Percentiles rank a stretch among this genome's conserved stretches.
Conservation (phyloP, 2,329 filamentous ascomycete species). For the Ilyonectria destructans region DNA sequence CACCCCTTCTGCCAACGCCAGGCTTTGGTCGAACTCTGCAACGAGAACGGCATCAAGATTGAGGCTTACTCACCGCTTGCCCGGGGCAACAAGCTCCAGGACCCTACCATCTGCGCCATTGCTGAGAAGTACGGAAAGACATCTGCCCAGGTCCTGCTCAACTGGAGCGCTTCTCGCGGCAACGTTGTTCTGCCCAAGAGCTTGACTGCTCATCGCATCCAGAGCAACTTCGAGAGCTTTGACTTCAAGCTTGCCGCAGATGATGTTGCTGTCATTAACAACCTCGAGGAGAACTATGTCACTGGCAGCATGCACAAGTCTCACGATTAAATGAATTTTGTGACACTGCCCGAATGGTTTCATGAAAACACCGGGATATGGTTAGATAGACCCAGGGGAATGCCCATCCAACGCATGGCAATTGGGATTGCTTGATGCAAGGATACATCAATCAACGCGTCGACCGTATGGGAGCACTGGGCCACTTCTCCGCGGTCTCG, state of each 20-base stretch:
- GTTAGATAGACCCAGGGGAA: constrained; percentile 8
- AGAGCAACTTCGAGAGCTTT: constrained; percentile 76
- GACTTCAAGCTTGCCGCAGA: constrained; percentile 73
- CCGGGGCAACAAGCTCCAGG: constrained; percentile 63
- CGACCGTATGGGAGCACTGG: constrained; percentile 28
- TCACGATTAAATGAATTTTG: constrained; percentile 50
- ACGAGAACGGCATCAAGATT: constrained; percentile 70
- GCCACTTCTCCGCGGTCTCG: constrained; percentile 24
- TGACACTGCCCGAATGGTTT: constrained; percentile 24
- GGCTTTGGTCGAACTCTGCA: constrained; percentile 70
- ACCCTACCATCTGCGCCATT: constrained; percentile 73
- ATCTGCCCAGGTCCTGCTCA: constrained; percentile 82
- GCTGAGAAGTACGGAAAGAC: constrained; percentile 80
- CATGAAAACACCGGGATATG: constrained; percentile 19
- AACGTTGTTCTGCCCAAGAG: constrained; percentile 85
- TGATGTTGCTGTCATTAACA: constrained; percentile 76
- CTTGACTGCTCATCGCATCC: constrained; percentile 73
- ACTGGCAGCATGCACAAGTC: constrained; percentile 69
- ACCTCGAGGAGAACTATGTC: constrained; percentile 79
- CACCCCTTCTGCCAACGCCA: constrained; percentile 82
- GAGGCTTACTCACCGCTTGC: constrained; percentile 68
- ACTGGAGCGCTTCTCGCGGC: constrained; percentile 85
- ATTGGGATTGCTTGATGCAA: constrained; percentile 32
- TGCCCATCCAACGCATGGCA: constrained; percentile 26
- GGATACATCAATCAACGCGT: constrained; percentile 24